Base-by-base conservation (phyloP, 495 filamentous ascomycete genomes). In the Penicillium alfredii region DNA sequence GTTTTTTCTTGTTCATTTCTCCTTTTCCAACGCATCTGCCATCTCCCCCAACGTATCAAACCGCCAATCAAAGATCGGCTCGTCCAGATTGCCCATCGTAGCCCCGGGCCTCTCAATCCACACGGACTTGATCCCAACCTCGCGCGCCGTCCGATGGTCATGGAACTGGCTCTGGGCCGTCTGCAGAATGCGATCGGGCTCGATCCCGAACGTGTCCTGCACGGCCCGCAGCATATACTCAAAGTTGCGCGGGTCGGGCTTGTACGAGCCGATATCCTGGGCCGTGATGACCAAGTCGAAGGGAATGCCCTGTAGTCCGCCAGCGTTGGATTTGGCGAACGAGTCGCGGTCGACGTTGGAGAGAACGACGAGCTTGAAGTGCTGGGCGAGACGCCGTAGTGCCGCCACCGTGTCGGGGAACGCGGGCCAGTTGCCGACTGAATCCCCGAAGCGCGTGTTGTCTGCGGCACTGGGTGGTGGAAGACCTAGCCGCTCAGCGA, bases 201-300 rank as follows among this genome's bases (percentile, higher is more conserved):
- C 61, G 5, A 74, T 55, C 0, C 72, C 79, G 40, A 85, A 74
- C 6, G 74, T 69, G n/a, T 47, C 40, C 50, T 72, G 56, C 11
- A 76, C 68, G 7, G 72, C 64, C 9, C 40, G 33, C 14, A 86
- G 62, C 57, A 88, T 55, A 39, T 82, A 84, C 34, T 68, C 55
- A 46, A 90, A 94, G 45, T 87, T 88, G 20, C 42, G 40, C 21
- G 63, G 49, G 38, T 71, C 64, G 0, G 86, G 86, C 64, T 90
- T 92, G 55, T 90, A 92, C 6, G 62, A 67, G 7, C 86, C 83
- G 21, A 89, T 75, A 26, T 81, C 73, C 63, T 88, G 69, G 6
- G 86, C 86, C 10, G 84, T 88, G 55, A 81, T 78, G 13, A 86
- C 65, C 9, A 71, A 71, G 47, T 86, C 82, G 39, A 90, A 89